Percentiles rank a stretch among this genome's conserved stretches.
Conservation (phyloP, 2,329 filamentous ascomycete genomes). For the Aureobasidium pullulans region DNA sequence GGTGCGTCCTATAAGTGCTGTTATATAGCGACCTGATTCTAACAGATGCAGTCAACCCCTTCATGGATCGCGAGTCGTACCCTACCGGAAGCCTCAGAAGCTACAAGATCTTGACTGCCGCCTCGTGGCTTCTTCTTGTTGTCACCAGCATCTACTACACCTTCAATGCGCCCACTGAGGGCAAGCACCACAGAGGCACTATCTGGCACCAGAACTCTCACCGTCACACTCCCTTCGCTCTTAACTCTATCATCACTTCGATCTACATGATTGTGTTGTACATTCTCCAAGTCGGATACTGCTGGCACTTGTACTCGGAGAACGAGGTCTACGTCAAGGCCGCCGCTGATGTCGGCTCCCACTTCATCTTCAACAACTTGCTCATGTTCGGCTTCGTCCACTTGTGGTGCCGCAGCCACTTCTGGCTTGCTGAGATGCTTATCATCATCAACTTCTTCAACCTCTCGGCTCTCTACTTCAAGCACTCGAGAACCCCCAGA, state of each 20-base stretch:
- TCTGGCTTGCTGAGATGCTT: slow-evolving; percentile 68
- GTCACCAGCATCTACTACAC: slow-evolving; percentile 69
- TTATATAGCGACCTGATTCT: neutral
- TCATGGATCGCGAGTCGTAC: slow-evolving; percentile 62
- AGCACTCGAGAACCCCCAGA: slow-evolving; percentile 52
- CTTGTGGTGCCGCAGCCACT: slow-evolving; percentile 71
- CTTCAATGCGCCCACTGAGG: slow-evolving; percentile 56
- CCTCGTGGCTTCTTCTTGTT: slow-evolving; percentile 69
- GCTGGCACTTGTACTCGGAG: slow-evolving; percentile 66
- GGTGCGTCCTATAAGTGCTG: neutral
- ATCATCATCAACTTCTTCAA: slow-evolving; percentile 78
- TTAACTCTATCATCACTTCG: slow-evolving; percentile 55
- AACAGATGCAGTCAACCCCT: slow-evolving; percentile 59
- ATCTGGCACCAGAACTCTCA: slow-evolving; percentile 69
- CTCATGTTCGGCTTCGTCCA: slow-evolving; percentile 75
- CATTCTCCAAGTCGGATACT: slow-evolving; percentile 67
- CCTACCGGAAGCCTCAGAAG: slow-evolving; percentile 53
- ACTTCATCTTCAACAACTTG: slow-evolving; percentile 82
- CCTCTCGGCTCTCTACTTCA: slow-evolving; percentile 70
- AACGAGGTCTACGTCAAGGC: slow-evolving; percentile 56
- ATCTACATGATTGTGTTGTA: slow-evolving; percentile 78
- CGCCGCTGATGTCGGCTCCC: slow-evolving; percentile 69
- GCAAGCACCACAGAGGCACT: slow-evolving; percentile 44
- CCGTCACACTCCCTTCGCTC: slow-evolving; percentile 64
- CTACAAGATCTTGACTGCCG: slow-evolving; percentile 68